Conservation (phyloP, 2,329 filamentous ascomycete genomes). For the Hypoxylon sp. region DNA sequence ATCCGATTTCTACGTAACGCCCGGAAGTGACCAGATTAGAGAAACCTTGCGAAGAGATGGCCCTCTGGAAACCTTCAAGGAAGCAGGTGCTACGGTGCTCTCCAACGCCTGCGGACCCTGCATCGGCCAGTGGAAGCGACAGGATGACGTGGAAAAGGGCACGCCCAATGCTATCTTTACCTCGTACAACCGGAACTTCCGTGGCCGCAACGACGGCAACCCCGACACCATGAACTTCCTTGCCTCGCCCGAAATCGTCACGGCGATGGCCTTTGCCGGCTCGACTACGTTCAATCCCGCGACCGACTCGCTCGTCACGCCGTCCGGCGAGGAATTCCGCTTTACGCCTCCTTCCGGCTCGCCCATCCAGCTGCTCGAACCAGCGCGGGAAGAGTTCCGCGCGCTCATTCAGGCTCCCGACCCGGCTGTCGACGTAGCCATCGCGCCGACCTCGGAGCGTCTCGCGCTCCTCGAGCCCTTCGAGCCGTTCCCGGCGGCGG, state of each 20-base stretch:
- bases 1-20: conserved; percentile 93
- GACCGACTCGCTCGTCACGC: conserved; percentile 82
- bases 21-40: conserved; percentile 94
- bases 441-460: conserved; percentile 87
- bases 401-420: conserved; percentile 78
- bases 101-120: conserved; percentile 96
- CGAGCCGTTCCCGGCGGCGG: conserved; percentile 76
- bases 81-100: conserved; percentile 86
- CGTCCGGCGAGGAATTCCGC: conserved; percentile 81
- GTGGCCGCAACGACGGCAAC: conserved; percentile 96
- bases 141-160: conserved; percentile 83
- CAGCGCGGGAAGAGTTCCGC: conserved; percentile 70
- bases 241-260: conserved; percentile 94
- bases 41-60: conserved; percentile 91
- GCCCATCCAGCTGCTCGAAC: conserved; percentile 73
- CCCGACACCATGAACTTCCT: conserved; percentile 98
- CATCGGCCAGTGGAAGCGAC: conserved; percentile 94
- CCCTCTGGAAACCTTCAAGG: conserved; percentile 83
- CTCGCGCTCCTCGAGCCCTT: conserved; percentile 94
- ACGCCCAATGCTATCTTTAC: conserved; percentile 93
- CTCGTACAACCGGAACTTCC: conserved; percentile 99
- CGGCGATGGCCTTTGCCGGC: conserved; percentile 92
- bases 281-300: conserved; percentile 95
- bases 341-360: conserved; percentile 81
- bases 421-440: conserved; percentile 73